These are phyloP conservation scores for Sedum album DNA, from an alignment of 164 flowering plant species.

Conservation along the genomic window DNA sequence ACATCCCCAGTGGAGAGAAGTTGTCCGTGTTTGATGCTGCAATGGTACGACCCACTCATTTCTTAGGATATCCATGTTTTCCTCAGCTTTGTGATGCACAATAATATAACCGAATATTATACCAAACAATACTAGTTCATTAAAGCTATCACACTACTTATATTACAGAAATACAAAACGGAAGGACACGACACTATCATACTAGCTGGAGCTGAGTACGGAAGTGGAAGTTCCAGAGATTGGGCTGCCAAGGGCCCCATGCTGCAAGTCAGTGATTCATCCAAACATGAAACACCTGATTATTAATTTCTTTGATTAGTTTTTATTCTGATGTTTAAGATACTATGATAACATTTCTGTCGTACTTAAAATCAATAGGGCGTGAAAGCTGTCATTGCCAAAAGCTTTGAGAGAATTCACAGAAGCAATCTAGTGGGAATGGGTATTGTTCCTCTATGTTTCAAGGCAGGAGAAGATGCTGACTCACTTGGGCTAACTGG, in stretches of 20 bases:
- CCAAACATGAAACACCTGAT: too few species aligned
- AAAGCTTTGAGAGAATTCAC: conserved; percentile 84
- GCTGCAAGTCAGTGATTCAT: conserved; percentile 36
- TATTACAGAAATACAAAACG: conserved; percentile 47
- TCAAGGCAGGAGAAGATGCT: conserved; percentile 77
- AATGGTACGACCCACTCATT: conserved; percentile 24
- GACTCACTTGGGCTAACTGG: conserved; percentile 73
- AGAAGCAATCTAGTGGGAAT: conserved; percentile 84
- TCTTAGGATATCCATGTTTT: background rate
- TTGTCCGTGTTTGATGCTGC: conserved; percentile 63
- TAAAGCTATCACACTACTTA: background rate
- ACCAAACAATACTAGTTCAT: background rate
- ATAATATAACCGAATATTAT: background rate
- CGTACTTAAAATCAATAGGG: conserved; percentile 35
- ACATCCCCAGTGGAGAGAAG: conserved; percentile 67
- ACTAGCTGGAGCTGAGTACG: conserved; percentile 74
- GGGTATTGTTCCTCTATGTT: conserved; percentile 82
- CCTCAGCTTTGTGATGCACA: background rate
- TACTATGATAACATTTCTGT: background rate
- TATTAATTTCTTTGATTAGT: background rate
- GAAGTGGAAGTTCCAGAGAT: conserved; percentile 84
- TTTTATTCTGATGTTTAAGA: background rate
- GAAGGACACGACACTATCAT: conserved; percentile 61
- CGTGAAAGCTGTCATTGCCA: conserved; percentile 81
- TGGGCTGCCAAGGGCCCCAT: conserved; percentile 88